These are phyloP conservation scores for Aquanectria penicillioides DNA, from an alignment of 2,329 filamentous ascomycete genomes.

Conservation along the genomic window DNA sequence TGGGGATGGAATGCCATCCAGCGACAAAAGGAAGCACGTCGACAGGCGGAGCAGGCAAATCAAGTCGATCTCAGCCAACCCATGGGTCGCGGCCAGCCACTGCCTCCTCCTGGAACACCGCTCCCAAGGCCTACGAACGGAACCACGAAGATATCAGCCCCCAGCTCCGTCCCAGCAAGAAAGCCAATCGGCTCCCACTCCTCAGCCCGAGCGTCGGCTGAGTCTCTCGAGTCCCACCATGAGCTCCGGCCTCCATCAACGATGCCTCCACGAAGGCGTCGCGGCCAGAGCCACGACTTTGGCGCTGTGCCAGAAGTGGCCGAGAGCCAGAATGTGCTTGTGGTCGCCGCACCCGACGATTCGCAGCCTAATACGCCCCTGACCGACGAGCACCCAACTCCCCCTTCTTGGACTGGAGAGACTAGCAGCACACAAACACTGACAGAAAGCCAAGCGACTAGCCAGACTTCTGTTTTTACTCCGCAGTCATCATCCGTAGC, in stretches of 20 bases:
- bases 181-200: slow-evolving; percentile 65
- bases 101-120: slow-evolving; percentile 83
- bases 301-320: slow-evolving; percentile 43
- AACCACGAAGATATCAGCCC: slow-evolving; percentile 63
- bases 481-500: slow-evolving; percentile 16
- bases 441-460: slow-evolving; percentile 27
- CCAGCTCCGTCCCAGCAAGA: slow-evolving; percentile 69
- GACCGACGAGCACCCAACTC: slow-evolving; percentile 45
- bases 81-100: slow-evolving; percentile 83
- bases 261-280: slow-evolving; percentile 53
- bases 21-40: slow-evolving; percentile 56
- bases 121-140: slow-evolving; percentile 73
- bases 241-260: slow-evolving; percentile 12
- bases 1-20: slow-evolving; percentile 69
- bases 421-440: slow-evolving; percentile 27
- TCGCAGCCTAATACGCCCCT: slow-evolving; percentile 67
- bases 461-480: slow-evolving; percentile 18
- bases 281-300: slow-evolving; percentile 45
- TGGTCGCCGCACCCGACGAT: slow-evolving; percentile 72
- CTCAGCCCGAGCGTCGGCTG: slow-evolving; percentile 27
- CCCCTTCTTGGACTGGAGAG: slow-evolving; percentile 27
- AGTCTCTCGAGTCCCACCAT: slow-evolving; percentile 38
- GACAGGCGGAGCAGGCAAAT: slow-evolving; percentile 43
- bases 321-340: slow-evolving; percentile 64
- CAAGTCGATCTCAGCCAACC: slow-evolving; percentile 68